Conservation (phyloP, 2,329 filamentous ascomycete species). For the Microcera coccophila region DNA sequence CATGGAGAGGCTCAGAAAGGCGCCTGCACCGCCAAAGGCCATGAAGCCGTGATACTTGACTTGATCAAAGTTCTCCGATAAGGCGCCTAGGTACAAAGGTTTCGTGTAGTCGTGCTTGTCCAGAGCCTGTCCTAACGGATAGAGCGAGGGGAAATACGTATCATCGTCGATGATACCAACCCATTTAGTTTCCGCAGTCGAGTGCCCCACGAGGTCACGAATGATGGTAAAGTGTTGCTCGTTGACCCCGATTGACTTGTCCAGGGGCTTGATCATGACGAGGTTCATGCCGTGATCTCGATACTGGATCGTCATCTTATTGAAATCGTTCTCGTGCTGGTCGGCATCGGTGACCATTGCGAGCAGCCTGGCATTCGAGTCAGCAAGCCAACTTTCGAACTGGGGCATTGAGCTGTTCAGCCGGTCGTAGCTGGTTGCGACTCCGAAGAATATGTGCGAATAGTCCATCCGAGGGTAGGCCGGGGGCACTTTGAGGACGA, state of each 20-base stretch:
- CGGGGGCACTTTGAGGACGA: constrained; percentile 45
- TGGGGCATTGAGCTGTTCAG: constrained; percentile 47
- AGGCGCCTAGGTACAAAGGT: constrained; percentile 51
- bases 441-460: constrained; percentile 53
- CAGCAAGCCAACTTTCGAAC: constrained; percentile 54
- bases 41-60: constrained; percentile 53
- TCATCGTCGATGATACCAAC: constrained; percentile 59
- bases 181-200: constrained; percentile 48
- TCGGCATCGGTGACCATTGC: constrained; percentile 45
- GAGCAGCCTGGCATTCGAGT: constrained; percentile 49
- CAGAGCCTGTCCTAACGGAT: constrained; percentile 47
- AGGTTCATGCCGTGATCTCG: constrained; percentile 32
- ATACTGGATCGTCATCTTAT: constrained; percentile 27
- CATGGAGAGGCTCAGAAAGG: constrained; percentile 54
- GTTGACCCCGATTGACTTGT: constrained; percentile 39
- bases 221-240: constrained; percentile 57
- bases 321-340: constrained; percentile 30
- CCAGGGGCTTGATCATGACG: constrained; percentile 32
- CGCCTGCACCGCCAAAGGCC: constrained; percentile 58
- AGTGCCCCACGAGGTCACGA: constrained; percentile 44
- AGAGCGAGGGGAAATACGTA: constrained; percentile 58
- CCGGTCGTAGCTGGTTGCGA: constrained; percentile 51
- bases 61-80: constrained; percentile 54
- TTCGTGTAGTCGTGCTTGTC: constrained; percentile 44
- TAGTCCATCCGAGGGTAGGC: constrained; percentile 43